Evolutionary conservation across 495 filamentous ascomycete genomes (phyloP).

Genomic region (Astrothelium macrocarpum): DNA sequence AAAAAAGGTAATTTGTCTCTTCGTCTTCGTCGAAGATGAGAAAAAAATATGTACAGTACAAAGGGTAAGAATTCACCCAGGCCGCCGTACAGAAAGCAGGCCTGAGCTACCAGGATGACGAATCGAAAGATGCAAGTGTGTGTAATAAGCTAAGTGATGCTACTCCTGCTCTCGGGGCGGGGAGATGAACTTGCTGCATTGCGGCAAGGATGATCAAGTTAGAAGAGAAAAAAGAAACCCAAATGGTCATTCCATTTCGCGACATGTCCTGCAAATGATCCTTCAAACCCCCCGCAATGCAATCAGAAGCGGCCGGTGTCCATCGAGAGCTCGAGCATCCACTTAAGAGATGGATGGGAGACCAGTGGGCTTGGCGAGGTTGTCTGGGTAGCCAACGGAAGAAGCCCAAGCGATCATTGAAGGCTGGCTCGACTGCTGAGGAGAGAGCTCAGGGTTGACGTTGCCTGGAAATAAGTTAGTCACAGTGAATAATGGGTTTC

Average conservation of each 20-base stretch:
- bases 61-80: not conserved
- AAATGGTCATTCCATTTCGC: not conserved
- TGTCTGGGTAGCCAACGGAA: constrained; percentile 4
- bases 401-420: constrained; percentile 2
- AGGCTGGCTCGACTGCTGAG: not conserved
- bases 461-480: constrained; percentile 9
- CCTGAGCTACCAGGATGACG: not conserved
- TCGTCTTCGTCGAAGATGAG: too few relatives aligned
- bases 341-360: not conserved
- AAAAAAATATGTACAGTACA: constrained; percentile 6
- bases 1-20: not conserved
- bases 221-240: not conserved
- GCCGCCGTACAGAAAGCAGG: not conserved
- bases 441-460: not conserved
- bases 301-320: not conserved
- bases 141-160: too few relatives aligned
- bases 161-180: not conserved
- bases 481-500: not conserved
- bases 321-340: not conserved
- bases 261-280: constrained; percentile 1
- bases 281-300: not conserved
- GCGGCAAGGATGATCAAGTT: not conserved
- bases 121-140: not conserved
- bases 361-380: not conserved
- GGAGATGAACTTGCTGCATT: not conserved